Evolutionary conservation across 2,329 filamentous ascomycete genomes (phyloP), one percentile per base, ranked within the genome.

Genomic region (Botryotinia calthae): DNA sequence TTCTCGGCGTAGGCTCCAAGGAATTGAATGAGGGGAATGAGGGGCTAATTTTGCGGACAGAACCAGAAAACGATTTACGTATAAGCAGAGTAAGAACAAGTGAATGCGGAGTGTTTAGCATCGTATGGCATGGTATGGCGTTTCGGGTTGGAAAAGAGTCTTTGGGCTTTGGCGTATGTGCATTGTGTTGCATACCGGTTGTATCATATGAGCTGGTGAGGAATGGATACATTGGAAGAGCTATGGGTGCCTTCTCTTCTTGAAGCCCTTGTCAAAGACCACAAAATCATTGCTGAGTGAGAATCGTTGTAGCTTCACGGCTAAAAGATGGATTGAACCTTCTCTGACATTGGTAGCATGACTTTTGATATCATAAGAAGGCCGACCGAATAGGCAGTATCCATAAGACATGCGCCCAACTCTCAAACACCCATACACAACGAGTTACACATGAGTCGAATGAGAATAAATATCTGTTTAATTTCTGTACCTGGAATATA

Each of bases 21-120:
- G 22, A 31, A 14, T 20, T n/a, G 44, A 6, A 16, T 42, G 40
- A 65, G 54, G 42, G 31, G 18, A 44, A 56, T 31, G 48, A 67
- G n/a, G n/a, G n/a, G 48, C 65, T 68, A 68, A 68, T 56, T 12
- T 18, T 71, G 71, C 78, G 22, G 4, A 0, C 28, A 92, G 90
- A 74, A 93, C 90, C 71, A 85, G 90, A 77, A 92, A 91, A 82
- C 84, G 84, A 61, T 92, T 92, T 82, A 85, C 84, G 42, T 92
- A 91, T 81, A 91, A 90, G 83, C 85, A 87, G 83, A 90, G 88
- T 74, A 92, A 92, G 87, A 92, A 92, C 82, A 91, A 81, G 75
- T 81, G 78, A 74, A 76, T 65, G 63, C 61, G 48, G 25, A 28
- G 12, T 66, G 42, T 46, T 46, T 42, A 16, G 22, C 42, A 46